Evolutionary conservation across 2,329 filamentous ascomycete genomes (phyloP).

Genomic region (Colletotrichum cuscutae): DNA sequence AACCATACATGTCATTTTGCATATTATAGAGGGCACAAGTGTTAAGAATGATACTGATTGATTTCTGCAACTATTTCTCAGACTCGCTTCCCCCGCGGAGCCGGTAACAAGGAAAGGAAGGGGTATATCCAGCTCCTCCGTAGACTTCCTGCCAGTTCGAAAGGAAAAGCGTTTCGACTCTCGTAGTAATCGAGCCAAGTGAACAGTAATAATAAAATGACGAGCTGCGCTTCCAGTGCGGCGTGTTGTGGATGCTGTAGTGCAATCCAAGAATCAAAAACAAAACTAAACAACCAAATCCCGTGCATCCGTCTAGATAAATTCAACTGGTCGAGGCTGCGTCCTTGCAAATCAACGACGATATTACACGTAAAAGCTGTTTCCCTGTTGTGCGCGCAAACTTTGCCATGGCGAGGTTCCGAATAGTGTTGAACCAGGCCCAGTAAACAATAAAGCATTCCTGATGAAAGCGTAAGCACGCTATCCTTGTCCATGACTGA

Average conservation of each 20-base stretch:
- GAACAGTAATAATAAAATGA: conserved; percentile 1
- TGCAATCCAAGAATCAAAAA: background rate
- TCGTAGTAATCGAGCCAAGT: conserved; percentile 10
- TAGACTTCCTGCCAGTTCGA: conserved; percentile 12
- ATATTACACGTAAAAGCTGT: conserved; percentile 11
- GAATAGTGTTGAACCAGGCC: background rate
- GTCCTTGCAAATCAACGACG: background rate
- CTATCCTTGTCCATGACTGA: conserved; percentile 20
- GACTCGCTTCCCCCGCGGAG: background rate
- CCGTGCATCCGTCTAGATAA: conserved; percentile 1
- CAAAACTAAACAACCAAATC: background rate
- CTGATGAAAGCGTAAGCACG: conserved; percentile 13
- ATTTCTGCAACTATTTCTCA: background rate
- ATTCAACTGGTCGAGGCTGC: background rate
- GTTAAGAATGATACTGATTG: conserved; percentile 7
- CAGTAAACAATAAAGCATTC: background rate
- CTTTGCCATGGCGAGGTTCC: background rate
- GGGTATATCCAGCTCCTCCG: conserved; percentile 33
- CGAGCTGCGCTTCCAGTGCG: conserved; percentile 15
- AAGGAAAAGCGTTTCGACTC: conserved; percentile 18
- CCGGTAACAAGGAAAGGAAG: conserved; percentile 26
- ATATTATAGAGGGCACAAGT: background rate
- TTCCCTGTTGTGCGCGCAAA: background rate
- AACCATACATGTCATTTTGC: background rate
- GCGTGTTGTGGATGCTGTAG: background rate